phyloP scores from a whole-genome alignment of 768 basidiomycete species.

The Heimioporus sp. region DNA sequence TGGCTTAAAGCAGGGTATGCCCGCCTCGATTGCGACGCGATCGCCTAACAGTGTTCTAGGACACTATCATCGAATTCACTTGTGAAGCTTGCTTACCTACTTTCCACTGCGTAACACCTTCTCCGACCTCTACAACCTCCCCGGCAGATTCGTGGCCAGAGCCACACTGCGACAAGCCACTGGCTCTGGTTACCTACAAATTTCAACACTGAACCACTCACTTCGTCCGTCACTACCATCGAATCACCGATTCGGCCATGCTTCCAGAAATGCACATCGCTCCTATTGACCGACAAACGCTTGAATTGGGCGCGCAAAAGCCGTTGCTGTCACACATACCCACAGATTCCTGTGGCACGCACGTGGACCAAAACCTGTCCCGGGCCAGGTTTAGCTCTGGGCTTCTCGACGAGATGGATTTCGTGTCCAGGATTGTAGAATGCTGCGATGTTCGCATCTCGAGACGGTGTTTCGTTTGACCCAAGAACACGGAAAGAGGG shows the following conservation, averaged over 20 bases:
- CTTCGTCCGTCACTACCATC: conserved; percentile 70
- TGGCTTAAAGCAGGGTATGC: conserved; percentile 64
- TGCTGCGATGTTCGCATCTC: conserved; percentile 54
- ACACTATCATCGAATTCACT: background rate
- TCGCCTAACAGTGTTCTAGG: conserved; percentile 41
- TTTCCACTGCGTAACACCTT: conserved; percentile 68
- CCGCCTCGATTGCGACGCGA: conserved; percentile 67
- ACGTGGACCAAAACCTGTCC: conserved; percentile 68
- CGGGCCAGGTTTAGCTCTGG: conserved; percentile 54
- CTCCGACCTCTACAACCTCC: conserved; percentile 60
- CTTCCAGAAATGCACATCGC: conserved; percentile 74
- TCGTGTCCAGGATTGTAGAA: conserved; percentile 65
- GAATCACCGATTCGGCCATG: conserved; percentile 67
- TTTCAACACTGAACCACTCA: conserved; percentile 16
- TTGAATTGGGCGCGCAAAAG: background rate
- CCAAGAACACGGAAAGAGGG: conserved; percentile 53
- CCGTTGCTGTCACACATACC: conserved; percentile 37
- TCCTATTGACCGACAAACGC: conserved; percentile 36
- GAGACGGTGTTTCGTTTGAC: conserved; percentile 47
- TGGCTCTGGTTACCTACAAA: background rate
- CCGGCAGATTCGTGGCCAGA: conserved; percentile 73
- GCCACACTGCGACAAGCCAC: conserved; percentile 44
- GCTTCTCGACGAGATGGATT: conserved; percentile 67
- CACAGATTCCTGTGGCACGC: conserved; percentile 68
- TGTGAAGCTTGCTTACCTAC: conserved; percentile 34